These are phyloP conservation scores for Penicillium sp. DNA, from an alignment of 2,329 filamentous ascomycete species.

Conservation along the genomic window DNA sequence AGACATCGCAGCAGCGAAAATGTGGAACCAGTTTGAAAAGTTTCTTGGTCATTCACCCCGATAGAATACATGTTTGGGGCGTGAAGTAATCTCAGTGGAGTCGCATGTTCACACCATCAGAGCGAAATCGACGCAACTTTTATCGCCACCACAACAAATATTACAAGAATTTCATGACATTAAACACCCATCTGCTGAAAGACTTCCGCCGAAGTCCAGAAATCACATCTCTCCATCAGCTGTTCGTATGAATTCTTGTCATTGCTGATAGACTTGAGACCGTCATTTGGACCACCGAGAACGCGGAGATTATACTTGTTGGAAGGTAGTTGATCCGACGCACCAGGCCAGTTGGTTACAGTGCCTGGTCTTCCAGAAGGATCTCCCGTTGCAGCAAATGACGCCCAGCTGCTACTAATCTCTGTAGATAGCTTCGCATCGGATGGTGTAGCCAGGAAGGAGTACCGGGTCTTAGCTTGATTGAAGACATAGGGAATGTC, in stretches of 20 bases:
- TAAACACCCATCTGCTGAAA: conserved; percentile 10
- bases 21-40: conserved; percentile 63
- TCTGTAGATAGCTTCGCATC: conserved; percentile 12
- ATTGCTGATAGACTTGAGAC: neutral
- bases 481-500: conserved; percentile 21
- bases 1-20: conserved; percentile 67
- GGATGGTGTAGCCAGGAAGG: conserved; percentile 4
- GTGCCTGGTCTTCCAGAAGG: conserved; percentile 10
- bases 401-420: conserved; percentile 20
- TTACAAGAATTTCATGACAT: neutral
- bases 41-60: conserved; percentile 48
- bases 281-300: conserved; percentile 12
- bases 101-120: neutral
- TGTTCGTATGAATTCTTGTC: conserved; percentile 7
- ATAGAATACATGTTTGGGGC: neutral
- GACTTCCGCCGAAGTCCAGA: conserved; percentile 15
- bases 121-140: too few relatives aligned
- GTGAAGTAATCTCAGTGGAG: neutral
- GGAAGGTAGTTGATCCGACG: neutral
- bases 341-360: conserved; percentile 5
- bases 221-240: conserved; percentile 12
- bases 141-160: neutral
- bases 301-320: conserved; percentile 5
- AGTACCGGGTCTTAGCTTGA: conserved; percentile 13
- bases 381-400: conserved; percentile 15